Percentiles rank a stretch among this genome's conserved stretches.
Evolutionary conservation across 2,329 filamentous ascomycete genomes (phyloP).

Genomic region (Xylaria sp.): DNA sequence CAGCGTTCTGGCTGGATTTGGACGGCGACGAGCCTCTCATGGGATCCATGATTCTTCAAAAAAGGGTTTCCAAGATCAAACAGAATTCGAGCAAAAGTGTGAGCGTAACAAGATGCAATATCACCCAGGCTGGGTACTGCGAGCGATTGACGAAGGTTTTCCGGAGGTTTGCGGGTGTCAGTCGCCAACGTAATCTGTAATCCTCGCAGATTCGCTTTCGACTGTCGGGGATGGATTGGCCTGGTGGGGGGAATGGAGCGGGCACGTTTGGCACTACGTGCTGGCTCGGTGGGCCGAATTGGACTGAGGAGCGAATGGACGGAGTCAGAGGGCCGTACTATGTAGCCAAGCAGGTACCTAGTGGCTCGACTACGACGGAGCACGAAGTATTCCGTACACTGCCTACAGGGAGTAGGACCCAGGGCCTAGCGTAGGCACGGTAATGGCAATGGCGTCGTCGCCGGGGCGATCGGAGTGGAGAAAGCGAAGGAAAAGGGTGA

Average conservation of each 20-base stretch:
- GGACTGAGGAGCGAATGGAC: constrained; percentile 16
- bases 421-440: too few species aligned
- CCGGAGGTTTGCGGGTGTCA: not conserved
- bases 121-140: not conserved
- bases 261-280: constrained; percentile 13
- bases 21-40: constrained; percentile 30
- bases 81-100: not conserved
- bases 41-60: constrained; percentile 24
- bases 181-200: constrained; percentile 22
- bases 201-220: constrained; percentile 21
- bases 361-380: not conserved
- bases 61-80: not conserved
- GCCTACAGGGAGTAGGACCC: constrained; percentile 1
- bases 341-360: not conserved
- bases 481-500: not conserved
- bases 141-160: not conserved
- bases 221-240: constrained; percentile 12
- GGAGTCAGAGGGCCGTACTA: not conserved
- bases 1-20: constrained; percentile 34
- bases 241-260: constrained; percentile 18
- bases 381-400: too few species aligned
- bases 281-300: constrained; percentile 22
- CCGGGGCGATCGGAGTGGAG: constrained; percentile 9
- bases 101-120: not conserved
- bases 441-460: not conserved